A percentile compares a stretch with the other conserved stretches of the same genome.
These are phyloP conservation scores for Fraxinus dipetala DNA, from an alignment of 305 asterid species.

Conservation along the genomic window DNA sequence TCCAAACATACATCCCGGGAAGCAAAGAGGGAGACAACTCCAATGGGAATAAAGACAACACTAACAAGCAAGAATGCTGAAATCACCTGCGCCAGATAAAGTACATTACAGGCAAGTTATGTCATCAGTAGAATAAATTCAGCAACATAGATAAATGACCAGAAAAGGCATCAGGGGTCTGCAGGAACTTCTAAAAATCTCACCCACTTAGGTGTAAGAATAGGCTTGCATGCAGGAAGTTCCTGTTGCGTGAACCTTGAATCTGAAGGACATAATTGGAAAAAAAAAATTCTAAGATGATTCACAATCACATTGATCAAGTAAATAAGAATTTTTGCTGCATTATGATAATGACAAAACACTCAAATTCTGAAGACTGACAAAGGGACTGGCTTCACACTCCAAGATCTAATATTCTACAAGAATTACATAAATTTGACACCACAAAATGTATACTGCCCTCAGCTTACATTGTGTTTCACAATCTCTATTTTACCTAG, in stretches of 20 bases:
- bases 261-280: background rate
- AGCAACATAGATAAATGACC: background rate
- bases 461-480: background rate
- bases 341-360: background rate
- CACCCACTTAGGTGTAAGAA: slow-evolving; percentile 9
- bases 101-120: slow-evolving; percentile 10
- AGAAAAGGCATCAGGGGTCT: background rate
- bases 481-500: background rate
- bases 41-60: slow-evolving; percentile 73
- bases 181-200: background rate
- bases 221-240: slow-evolving; percentile 8
- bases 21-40: slow-evolving; percentile 78
- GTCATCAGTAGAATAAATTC: slow-evolving; percentile 2
- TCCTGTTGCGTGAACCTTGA: slow-evolving; percentile 8
- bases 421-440: background rate
- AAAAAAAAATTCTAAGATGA: background rate
- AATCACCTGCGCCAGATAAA: slow-evolving; percentile 58
- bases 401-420: background rate
- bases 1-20: slow-evolving; percentile 62
- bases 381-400: background rate
- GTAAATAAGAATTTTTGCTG: background rate
- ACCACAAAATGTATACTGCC: background rate
- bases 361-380: background rate
- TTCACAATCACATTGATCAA: background rate
- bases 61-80: slow-evolving; percentile 79